phyloP scores from a whole-genome alignment of 768 basidiomycete species.

The Coprinopsis sp. region DNA sequence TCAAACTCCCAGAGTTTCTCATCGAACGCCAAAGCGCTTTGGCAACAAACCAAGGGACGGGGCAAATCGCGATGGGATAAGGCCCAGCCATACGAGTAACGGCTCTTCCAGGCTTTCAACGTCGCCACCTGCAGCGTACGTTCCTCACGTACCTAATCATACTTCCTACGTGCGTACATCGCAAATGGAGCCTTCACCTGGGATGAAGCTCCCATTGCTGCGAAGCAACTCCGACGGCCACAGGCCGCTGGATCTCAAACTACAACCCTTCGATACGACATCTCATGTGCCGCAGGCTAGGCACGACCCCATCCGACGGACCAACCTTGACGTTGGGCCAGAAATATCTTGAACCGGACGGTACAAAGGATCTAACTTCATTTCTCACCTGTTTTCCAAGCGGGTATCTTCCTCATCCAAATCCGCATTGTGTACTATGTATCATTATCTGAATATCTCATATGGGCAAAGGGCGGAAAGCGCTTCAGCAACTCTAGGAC shows the following conservation, averaged over 20 bases:
- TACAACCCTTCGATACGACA: neutral
- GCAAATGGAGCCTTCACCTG: slow-evolving; percentile 51
- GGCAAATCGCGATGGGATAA: slow-evolving; percentile 9
- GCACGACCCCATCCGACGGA: too few species aligned
- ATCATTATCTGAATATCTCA: too few species aligned
- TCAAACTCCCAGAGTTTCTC: slow-evolving; percentile 21
- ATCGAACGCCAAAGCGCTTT: neutral
- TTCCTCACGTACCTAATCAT: slow-evolving; percentile 30
- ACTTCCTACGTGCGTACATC: slow-evolving; percentile 41
- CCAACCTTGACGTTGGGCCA: too few species aligned
- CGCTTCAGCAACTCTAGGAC: too few species aligned
- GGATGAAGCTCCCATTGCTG: slow-evolving; percentile 42
- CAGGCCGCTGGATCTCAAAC: neutral
- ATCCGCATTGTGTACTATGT: too few species aligned
- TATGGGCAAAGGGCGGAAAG: too few species aligned
- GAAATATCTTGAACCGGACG: too few species aligned
- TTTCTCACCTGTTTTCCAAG: too few species aligned
- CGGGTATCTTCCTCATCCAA: too few species aligned
- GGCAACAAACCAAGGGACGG: too few species aligned
- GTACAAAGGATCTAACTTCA: too few species aligned
- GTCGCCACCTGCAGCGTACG: slow-evolving; percentile 30
- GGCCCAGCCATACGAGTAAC: slow-evolving; percentile 14
- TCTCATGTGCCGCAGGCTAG: too few species aligned
- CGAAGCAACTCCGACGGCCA: slow-evolving; percentile 9
- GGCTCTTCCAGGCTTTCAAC: slow-evolving; percentile 20